Percentiles rank a stretch among this genome's conserved stretches.
Conservation (phyloP, 176 grass and related monocot species). For the Eleusine coracana region DNA sequence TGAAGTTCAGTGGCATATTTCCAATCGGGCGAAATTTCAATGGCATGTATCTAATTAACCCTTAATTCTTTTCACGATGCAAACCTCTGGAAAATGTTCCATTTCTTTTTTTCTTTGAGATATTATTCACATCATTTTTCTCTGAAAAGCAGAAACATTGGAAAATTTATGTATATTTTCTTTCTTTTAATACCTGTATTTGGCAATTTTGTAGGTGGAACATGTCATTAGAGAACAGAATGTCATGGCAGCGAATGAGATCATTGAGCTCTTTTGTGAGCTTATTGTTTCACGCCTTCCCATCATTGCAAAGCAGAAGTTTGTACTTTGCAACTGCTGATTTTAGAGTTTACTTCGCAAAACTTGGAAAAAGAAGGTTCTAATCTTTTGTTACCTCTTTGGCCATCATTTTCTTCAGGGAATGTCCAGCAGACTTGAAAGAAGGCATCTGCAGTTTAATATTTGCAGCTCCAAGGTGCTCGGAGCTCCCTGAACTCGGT, state of each 20-base stretch:
- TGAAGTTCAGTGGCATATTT: no score
- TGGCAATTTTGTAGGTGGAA: conserved; percentile 69
- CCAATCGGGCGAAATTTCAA: no score
- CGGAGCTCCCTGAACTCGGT: conserved; percentile 83
- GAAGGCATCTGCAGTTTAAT: conserved; percentile 98
- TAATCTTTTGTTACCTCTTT: conserved; percentile 14
- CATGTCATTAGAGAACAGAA: conserved; percentile 99
- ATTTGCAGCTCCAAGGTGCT: conserved; percentile 94
- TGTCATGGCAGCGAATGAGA: conserved; percentile 84
- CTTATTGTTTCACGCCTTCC: conserved; percentile 83
- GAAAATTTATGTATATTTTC: not conserved
- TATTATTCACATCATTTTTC: not conserved
- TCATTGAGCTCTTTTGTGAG: conserved; percentile 94
- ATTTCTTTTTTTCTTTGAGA: not conserved
- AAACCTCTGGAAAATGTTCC: not conserved
- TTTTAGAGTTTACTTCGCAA: conserved; percentile 3
- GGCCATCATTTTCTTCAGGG: conserved; percentile 51
- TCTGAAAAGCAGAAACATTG: not conserved
- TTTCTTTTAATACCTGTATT: not conserved
- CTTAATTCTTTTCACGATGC: not conserved
- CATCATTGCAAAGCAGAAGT: conserved; percentile 91
- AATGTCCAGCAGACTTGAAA: conserved; percentile 88
- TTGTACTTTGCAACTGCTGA: conserved; percentile 29
- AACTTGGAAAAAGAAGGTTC: conserved; percentile 8
- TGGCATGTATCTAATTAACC: no score